phyloP scores from a whole-genome alignment of 2,329 filamentous ascomycete species.

The Fusarium sp. region DNA sequence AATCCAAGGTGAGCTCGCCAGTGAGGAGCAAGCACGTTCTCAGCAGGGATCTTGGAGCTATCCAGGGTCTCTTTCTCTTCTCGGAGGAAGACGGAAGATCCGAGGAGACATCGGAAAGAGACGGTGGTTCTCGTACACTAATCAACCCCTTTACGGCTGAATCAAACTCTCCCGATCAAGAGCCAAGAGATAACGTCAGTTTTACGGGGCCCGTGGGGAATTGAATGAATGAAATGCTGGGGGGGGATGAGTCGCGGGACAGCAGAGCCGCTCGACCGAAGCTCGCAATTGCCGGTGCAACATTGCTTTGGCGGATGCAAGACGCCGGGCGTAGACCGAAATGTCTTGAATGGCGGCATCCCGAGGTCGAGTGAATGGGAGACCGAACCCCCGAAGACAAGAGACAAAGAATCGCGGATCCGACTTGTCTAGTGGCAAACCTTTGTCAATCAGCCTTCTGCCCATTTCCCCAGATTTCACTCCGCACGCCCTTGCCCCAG shows the following conservation, averaged over 20 bases:
- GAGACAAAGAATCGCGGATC: constrained; percentile 14
- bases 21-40: constrained; percentile 27
- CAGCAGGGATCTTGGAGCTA: constrained; percentile 6
- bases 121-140: constrained; percentile 13
- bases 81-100: constrained; percentile 28
- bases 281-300: constrained; percentile 29
- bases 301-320: constrained; percentile 9
- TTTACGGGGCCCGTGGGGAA: constrained; percentile 26
- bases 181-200: constrained; percentile 26
- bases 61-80: constrained; percentile 15
- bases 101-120: constrained; percentile 32
- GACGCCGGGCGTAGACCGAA: constrained; percentile 17
- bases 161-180: not conserved
- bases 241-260: constrained; percentile 7
- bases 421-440: constrained; percentile 21
- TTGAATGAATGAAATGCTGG: not conserved
- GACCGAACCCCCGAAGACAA: constrained; percentile 6
- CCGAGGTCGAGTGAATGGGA: constrained; percentile 8
- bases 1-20: constrained; percentile 13
- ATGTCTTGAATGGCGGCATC: constrained; percentile 17
- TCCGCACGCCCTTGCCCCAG: constrained; percentile 32
- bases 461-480: constrained; percentile 30
- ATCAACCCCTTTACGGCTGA: not conserved
- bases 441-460: not conserved
- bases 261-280: constrained; percentile 41